Conservation (phyloP, 2,329 filamentous ascomycete genomes). For the Trichophyton schoenleinii region DNA sequence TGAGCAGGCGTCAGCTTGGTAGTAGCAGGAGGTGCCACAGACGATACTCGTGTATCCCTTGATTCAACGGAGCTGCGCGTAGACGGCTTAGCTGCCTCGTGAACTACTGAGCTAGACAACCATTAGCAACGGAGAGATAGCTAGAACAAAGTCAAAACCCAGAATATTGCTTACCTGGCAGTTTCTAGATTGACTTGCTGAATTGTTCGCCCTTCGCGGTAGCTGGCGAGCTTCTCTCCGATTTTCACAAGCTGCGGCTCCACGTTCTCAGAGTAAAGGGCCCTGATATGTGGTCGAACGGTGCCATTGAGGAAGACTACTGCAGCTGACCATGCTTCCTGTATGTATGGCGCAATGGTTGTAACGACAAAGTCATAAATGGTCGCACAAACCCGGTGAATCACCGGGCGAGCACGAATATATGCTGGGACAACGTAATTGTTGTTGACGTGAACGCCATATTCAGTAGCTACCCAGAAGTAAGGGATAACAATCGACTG, state of each 20-base stretch:
- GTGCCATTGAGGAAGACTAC: constrained; percentile 60
- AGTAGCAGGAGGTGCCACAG: constrained; percentile 15
- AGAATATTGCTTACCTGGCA: neutral
- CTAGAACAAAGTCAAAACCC: neutral
- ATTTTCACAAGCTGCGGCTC: constrained; percentile 92
- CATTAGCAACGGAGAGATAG: neutral
- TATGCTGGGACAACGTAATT: constrained; percentile 65
- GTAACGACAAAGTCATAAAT: constrained; percentile 55
- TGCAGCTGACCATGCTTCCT: constrained; percentile 57
- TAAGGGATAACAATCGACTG: constrained; percentile 54
- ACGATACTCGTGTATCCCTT: constrained; percentile 15
- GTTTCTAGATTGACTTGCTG: constrained; percentile 7
- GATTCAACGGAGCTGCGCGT: constrained; percentile 4
- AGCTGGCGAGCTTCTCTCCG: constrained; percentile 66
- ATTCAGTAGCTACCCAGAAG: constrained; percentile 52
- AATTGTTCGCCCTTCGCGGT: constrained; percentile 38
- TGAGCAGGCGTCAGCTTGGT: constrained; percentile 21
- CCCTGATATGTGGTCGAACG: constrained; percentile 67
- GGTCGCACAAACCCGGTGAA: constrained; percentile 52
- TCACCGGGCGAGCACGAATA: constrained; percentile 59
- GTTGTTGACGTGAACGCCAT: constrained; percentile 56
- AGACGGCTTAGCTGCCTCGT: neutral
- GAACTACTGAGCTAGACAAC: neutral
- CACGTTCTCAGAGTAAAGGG: constrained; percentile 79
- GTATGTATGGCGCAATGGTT: constrained; percentile 59